Evolutionary conservation across 2,329 filamentous ascomycete genomes (phyloP).

Genomic region (Alternaria sp.): DNA sequence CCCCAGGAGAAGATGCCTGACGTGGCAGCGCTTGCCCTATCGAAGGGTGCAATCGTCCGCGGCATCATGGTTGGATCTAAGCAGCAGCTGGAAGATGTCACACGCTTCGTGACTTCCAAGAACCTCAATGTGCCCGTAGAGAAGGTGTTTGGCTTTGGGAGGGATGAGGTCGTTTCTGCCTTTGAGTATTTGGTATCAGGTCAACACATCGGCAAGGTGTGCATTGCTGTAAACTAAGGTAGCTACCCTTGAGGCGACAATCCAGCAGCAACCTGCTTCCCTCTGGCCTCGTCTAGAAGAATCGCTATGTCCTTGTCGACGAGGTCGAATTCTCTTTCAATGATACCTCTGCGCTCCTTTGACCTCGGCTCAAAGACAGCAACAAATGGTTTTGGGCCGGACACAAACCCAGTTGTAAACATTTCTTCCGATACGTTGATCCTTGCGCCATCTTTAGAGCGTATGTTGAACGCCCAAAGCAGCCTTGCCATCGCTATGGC

Average conservation of each 20-base stretch:
- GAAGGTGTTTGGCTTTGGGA: conserved; percentile 38
- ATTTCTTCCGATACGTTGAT: conserved; percentile 27
- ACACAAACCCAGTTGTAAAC: conserved; percentile 29
- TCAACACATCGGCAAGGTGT: conserved; percentile 37
- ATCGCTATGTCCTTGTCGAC: background rate
- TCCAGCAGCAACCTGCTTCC: background rate
- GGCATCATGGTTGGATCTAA: conserved; percentile 66
- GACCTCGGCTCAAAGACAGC: background rate
- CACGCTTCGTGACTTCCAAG: conserved; percentile 37
- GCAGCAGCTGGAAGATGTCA: conserved; percentile 53
- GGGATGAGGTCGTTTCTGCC: conserved; percentile 38
- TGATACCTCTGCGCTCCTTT: background rate
- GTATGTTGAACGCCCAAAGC: conserved; percentile 59
- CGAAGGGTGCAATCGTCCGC: conserved; percentile 45
- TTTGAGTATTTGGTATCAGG: conserved; percentile 44
- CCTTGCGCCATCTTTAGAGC: background rate
- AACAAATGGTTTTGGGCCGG: conserved; percentile 27
- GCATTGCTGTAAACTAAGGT: conserved; percentile 13
- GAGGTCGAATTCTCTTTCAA: background rate
- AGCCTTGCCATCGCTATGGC: conserved; percentile 20
- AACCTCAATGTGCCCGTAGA: conserved; percentile 39
- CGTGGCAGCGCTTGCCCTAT: conserved; percentile 34
- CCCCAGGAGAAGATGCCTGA: conserved; percentile 40
- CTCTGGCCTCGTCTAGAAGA: background rate
- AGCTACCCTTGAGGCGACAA: background rate